Evolutionary conservation across 192 early-diverging fungal genomes (phyloP), one percentile per base, ranked within the genome.

Genomic region (Gamsiella multidivaricata): DNA sequence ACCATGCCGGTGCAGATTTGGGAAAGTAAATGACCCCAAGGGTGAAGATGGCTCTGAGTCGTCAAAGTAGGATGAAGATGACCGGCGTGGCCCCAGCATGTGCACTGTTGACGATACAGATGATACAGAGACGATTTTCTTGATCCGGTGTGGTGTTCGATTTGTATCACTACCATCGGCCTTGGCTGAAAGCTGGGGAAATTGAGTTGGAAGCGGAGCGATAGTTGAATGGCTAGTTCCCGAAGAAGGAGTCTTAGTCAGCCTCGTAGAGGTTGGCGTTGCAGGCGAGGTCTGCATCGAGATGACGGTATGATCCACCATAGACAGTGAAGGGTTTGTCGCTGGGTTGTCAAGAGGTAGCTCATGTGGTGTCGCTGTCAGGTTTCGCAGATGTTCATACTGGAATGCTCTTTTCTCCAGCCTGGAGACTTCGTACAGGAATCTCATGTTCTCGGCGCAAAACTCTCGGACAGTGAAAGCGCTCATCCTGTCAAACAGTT

Each of bases 1-100:
- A 10, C 72, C 65, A 47, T 41, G 41, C 29, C 51, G 45, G 34
- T 7, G 43, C 23, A 78, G 59, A 2, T 42, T 37, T n/a, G 73
- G 57, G 26, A 49, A 41, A 20, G 61, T 37, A n/a, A 37, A 65
- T 15, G 73, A 62, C 11, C 57, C 65, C 54, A 64, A 32, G 26
- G 74, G 74, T 25, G 65, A 78, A 20, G 74, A 78, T 2, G 74
- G 74, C n/a, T 78, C 74, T 3, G 74, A 78, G 5, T 69, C 73
- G 25, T 78, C 65, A 57, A 61, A 41, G 46, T 51, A 50, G 0
- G 57, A 61, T 5, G 64, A 66, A 14, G 65, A 56, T 9, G 65
- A 69, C 6, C 59, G 65, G 15, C 65, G 59, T 12, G 60, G 29
- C 18, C 32, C 51, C 26, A 78, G 54, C 54, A 78, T 68, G 37